phyloP scores from a whole-genome alignment of 495 filamentous ascomycete species.

The Copromyces sp. region DNA sequence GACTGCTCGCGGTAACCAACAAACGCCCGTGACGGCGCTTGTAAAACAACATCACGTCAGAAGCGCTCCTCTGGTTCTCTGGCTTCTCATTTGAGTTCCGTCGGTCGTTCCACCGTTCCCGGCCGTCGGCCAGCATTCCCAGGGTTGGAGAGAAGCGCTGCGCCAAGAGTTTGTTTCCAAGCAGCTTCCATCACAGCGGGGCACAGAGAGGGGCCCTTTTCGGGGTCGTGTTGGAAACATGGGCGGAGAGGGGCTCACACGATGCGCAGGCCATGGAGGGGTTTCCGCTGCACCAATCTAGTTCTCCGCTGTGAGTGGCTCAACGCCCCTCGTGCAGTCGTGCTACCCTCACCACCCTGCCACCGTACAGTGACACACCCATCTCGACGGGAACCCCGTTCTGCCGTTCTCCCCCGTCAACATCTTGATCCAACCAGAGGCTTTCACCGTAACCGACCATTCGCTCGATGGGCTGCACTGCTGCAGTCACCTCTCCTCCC shows the following conservation, averaged over 20 bases:
- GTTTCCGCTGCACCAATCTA: background rate
- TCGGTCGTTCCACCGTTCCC: background rate
- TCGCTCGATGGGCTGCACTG: background rate
- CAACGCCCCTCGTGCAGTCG: background rate
- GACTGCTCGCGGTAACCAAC: background rate
- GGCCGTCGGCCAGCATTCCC: background rate
- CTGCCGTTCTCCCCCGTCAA: background rate
- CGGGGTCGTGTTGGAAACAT: background rate
- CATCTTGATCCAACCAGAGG: background rate
- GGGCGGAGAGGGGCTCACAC: background rate
- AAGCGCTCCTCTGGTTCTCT: background rate
- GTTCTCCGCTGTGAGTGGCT: background rate
- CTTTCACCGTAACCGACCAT: background rate
- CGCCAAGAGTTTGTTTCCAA: background rate
- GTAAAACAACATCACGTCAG: background rate
- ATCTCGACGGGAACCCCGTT: background rate
- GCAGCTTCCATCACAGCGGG: background rate
- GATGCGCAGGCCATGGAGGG: background rate
- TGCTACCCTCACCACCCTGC: background rate
- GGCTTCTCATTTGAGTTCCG: background rate
- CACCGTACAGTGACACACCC: background rate
- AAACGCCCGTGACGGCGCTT: background rate
- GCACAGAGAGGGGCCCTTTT: background rate
- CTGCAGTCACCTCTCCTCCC: background rate
- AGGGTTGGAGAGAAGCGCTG: background rate